Percentiles rank a stretch among this genome's conserved stretches.
Conservation (phyloP, 2,329 filamentous ascomycete genomes). For the Neofusicoccum cordaticola region DNA sequence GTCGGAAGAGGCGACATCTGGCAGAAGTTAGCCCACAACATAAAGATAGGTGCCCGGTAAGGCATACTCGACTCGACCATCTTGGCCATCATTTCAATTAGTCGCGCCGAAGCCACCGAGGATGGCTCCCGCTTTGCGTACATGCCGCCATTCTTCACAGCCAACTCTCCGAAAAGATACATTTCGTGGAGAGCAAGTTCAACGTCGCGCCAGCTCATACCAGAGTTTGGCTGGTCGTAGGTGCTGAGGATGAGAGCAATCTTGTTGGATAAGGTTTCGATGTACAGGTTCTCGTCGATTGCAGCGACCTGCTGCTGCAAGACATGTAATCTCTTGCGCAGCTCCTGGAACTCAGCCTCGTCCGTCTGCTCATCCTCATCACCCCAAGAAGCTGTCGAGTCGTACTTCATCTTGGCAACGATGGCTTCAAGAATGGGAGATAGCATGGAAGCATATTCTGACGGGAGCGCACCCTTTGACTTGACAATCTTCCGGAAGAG, state of each 20-base stretch:
- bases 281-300: slow-evolving; percentile 83
- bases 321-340: slow-evolving; percentile 83
- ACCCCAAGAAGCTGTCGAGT: slow-evolving; percentile 91
- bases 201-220: slow-evolving; percentile 90
- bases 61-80: slow-evolving; percentile 85
- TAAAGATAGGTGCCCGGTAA: neutral
- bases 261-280: slow-evolving; percentile 81
- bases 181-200: slow-evolving; percentile 94
- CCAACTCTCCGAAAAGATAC: slow-evolving; percentile 91
- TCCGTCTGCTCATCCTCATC: slow-evolving; percentile 93
- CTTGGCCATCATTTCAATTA: slow-evolving; percentile 89
- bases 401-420: slow-evolving; percentile 94
- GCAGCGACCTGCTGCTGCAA: slow-evolving; percentile 90
- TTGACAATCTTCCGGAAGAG: slow-evolving; percentile 80
- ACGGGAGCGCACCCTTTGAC: slow-evolving; percentile 60
- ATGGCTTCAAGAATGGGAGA: slow-evolving; percentile 87
- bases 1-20: slow-evolving; percentile 73
- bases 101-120: slow-evolving; percentile 71
- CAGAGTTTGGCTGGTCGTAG: slow-evolving; percentile 54
- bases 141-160: slow-evolving; percentile 83
- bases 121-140: slow-evolving; percentile 81
- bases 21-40: neutral
- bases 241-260: slow-evolving; percentile 81
- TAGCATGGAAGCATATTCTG: slow-evolving; percentile 77
- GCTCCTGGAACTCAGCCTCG: slow-evolving; percentile 94